Evolutionary conservation across 257 asterid species (phyloP), one percentile per base, ranked within the genome.

Genomic region (Catharanthus roseus): DNA sequence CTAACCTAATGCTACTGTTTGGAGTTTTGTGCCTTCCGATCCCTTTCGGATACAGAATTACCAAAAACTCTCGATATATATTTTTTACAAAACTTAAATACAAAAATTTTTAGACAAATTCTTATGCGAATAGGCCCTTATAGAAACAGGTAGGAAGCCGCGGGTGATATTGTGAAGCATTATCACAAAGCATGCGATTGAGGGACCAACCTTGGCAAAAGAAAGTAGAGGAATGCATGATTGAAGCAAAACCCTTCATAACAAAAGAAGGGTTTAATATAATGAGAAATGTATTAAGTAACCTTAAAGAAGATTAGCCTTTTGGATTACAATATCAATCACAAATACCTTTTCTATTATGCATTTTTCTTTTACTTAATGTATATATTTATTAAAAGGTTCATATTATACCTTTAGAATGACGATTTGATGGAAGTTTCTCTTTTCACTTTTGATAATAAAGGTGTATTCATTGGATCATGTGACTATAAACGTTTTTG

Each of bases 401-500:
- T 34, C 63, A 36, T 65, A 24, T 34, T 51, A 36, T 21, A 44
- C 49, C 69, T 60, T 61, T 72, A 10, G 11, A 24, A 45, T 26
- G 50, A 72, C 8, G 12, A 72, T 56, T 67, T 18, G 72, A 65
- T 77, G 67, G 55, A 23, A 53, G n/a, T 19, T 4, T 51, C 3
- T 49, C 53, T 54, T 76, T 71, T 51, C 47, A 45, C 19, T 73
- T 56, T 39, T n/a, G n/a, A n/a, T n/a, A 39, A 77, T 75, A 68
- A 75, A 70, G 75, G 39, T 67, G 77, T 70, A 54, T 61, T 72
- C 77, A 29, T 79, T 75, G 71, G 75, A 67, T 83, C 86, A 79
- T 85, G 87, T 81, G 86, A 75, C 42, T 1, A 44, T 55, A 75
- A 72, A 73, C 75, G 67, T 78, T 72, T 69, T 49, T 24, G 28